Evolutionary conservation across 1,139 yeast species (phyloP).

Genomic region (Kluyveromyces sp.): DNA sequence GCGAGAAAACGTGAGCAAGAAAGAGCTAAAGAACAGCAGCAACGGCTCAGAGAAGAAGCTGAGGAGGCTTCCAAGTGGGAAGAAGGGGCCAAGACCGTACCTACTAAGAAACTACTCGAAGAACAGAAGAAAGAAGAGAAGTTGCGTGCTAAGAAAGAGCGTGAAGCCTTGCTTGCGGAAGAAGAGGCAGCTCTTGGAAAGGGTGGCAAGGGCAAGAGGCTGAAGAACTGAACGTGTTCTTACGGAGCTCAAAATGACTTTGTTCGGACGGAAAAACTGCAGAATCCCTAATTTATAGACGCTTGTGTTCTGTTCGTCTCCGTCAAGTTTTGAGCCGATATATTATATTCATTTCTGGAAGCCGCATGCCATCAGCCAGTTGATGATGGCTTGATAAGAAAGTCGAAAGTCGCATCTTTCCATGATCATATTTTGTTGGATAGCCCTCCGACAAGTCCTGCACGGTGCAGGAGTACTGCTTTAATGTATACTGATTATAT

Average conservation of each 20-base stretch:
- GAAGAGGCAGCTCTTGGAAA: slow-evolving; percentile 27
- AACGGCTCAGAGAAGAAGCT: slow-evolving; percentile 22
- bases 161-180: slow-evolving; percentile 29
- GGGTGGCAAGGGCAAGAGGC: slow-evolving; percentile 23
- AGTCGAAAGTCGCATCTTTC: too few species aligned
- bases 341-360: background rate
- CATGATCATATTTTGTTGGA: too few species aligned
- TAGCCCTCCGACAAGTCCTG: too few species aligned
- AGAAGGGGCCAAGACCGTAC: slow-evolving; percentile 32
- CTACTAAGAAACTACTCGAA: slow-evolving; percentile 24
- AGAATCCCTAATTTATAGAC: background rate
- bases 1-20: slow-evolving; percentile 32
- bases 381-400: too few species aligned
- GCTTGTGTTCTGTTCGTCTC: background rate
- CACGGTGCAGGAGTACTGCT: too few species aligned
- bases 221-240: background rate
- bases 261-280: background rate
- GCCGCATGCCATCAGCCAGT: background rate
- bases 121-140: slow-evolving; percentile 30
- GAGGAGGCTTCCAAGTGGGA: slow-evolving; percentile 32
- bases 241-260: background rate
- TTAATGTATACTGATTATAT: too few species aligned
- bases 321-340: background rate
- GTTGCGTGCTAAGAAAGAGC: slow-evolving; percentile 25
- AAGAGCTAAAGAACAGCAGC: slow-evolving; percentile 22